Base-by-base conservation (phyloP, 1,139 yeast genomes). In the Zygosaccharomyces sapae region DNA sequence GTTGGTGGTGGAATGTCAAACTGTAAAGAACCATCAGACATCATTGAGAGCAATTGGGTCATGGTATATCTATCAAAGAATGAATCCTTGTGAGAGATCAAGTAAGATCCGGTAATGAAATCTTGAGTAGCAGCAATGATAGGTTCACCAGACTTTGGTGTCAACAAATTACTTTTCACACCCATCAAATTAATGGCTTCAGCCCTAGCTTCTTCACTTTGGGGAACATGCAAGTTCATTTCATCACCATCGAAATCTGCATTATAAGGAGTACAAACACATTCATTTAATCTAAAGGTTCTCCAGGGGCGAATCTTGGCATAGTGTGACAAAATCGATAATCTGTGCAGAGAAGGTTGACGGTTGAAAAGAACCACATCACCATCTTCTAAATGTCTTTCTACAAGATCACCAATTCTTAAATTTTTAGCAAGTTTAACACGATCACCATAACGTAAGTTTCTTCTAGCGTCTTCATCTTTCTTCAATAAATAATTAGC, bases 231-330 rank as follows among this genome's bases (percentile, higher is more conserved):
- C 65, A 94, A 75, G 68, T 94, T 94, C 99, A 94, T 94, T 70
- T 94, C 99, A 70, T 94, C 99, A 68, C 99, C 99, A 69, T 94
- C 99, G 65, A 94, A 94, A 78, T 94, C 99, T 36, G 99, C 99
- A 68, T 94, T 94, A 70, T 92, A 94, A 1, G 98, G 98, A 0
- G 98, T 92, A 74, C 99, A 94, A 12, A 92, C 98, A 84, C 99
- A 94, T 69, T 94, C 99, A 64, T 94, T 94, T 59, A 94, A 77
- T 57, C 99, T 76, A 72, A 94, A 87, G 1, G 99, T 94, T 72
- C 98, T 79, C 98, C 98, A 94, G 0, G 98, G 98, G 59, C 96
- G 79, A 59, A 94, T 83, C 63, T 88, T 90, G 41, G 97, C 99
- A 66, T 84, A 89, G 73, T 94, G 99, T 1, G 97, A 86, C 56